Base-by-base conservation (phyloP, 2,329 filamentous ascomycete genomes). In the Colletotrichum ledebouriae region DNA sequence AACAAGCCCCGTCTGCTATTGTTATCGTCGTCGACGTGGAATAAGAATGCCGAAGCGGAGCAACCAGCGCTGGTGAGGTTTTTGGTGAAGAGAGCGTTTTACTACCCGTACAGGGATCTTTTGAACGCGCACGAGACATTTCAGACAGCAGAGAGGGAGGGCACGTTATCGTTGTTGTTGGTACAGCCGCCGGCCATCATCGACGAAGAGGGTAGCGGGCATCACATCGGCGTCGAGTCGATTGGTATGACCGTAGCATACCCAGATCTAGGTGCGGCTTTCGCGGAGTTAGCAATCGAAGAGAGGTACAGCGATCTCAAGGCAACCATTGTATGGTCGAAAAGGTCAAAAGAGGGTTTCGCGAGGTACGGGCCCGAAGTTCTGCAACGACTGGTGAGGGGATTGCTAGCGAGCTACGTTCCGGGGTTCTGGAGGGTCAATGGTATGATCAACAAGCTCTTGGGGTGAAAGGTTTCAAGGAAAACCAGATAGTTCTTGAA, bases 61-160 rank as follows among this genome's bases (percentile, higher is more conserved):
- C 42, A 22, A 15, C 61, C 66, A 6, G 34, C 25, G 6, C 10
- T 39, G 17, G 42, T 66, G 11, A 10, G 15, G 15, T 69, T 62
- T 52, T n/a, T 60, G 2, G 25, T 60, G 9, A 60, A 59, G 42
- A 65, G 65, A 2, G 66, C 66, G 0, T 69, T 69, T 6, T 69
- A 66, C 42, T 69, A 59, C 5, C 47, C 66, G 3, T 69, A 69
- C n/a, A 49, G 55, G 12, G 66, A 69, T n/a, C 50, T 69, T 6
- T 41, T 59, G 9, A 56, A 20, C 11, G 66, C 66, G 17, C 66
- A 69, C 6, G 20, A 15, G 17, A 33, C 42, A 9, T 44, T 69
- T n/a, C 22, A 69, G 9, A 41, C 29, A 9, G 59, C 20, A 15
- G 59, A 61, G 9, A 47, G 25, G 1, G 55, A 63, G 20, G 55